Base-by-base conservation (phyloP, 1,284 basidiomycete genomes). In the Apiotrichum gamsii region DNA sequence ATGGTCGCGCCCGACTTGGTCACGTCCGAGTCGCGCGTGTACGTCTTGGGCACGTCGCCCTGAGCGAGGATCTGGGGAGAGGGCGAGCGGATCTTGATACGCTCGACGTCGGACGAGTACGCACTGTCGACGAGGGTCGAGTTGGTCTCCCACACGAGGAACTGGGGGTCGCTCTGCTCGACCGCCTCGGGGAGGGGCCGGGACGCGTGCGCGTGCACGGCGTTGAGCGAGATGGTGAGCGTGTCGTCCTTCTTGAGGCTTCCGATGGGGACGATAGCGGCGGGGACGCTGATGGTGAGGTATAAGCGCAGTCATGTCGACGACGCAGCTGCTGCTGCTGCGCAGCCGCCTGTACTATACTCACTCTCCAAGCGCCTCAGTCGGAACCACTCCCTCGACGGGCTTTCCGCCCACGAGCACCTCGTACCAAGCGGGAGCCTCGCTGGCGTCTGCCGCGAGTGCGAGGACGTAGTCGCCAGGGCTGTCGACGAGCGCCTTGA, bases 1-100 rank as follows among this genome's bases (percentile, higher is more conserved):
- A 96, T 72, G 1, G 84, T 86, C 6, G 84, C 76, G 25, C 87
- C 86, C 20, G 84, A 81, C 69, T 87, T 88, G 46, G 85, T 84
- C 13, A 71, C 46, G 36, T 61, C 65, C 41, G 61, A 64, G 54
- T 71, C 68, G 16, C 64, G 64, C 8, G 64, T 65, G 52, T 67
- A 72, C 9, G 56, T 62, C 14, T 51, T 53, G 2, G 70, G 64
- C 13, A 67, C 59, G 2, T 76, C 78, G 20, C 83, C 83, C 71
- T 82, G 82, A 19, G 82, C 83, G 56, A 82, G 75, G 49, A 91
- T 77, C 43, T 78, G 77, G 1, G 85, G 82, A 13, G 77, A 74
- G 3, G 83, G 78, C 21, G 85, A 73, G 65, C 82, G 83, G 52
- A 95, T 73, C 74, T 93, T 94, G 32, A 88, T 85, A 31, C 87